Evolutionary conservation across 129 eudicot genomes (phyloP), one percentile per base, ranked within the genome.

Genomic region (Kitagawia praeruptora): DNA sequence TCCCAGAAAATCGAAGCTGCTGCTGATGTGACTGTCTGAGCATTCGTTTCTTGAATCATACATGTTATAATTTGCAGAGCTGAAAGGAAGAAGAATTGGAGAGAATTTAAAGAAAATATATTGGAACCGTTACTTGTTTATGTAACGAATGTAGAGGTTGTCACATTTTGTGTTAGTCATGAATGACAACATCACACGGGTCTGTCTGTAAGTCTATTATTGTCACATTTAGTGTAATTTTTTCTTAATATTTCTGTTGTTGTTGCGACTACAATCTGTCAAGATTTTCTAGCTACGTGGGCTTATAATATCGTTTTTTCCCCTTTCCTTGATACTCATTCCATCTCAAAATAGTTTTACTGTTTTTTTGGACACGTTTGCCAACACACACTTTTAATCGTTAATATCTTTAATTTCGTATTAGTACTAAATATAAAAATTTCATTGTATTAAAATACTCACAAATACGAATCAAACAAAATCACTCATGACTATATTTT

Each of bases 261-360:
- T 74, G 67, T 69, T 74, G 53, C 63, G 69, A 56, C 77, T 63
- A 77, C 16, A 2, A 46, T 77, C 42, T 82, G 92, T 88, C 92
- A 89, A 84, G 81, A 70, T 38, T 70, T 89, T 89, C 92, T 86
- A 89, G 89, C 83, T 88, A 86, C 45, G 81, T 88, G 84, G 67
- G 85, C 61, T n/a, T n/a, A n/a, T n/a, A n/a, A n/a, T n/a, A n/a
- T n/a, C n/a, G n/a, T n/a, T 58, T 4, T 66, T 6, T 76, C 75
- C 78, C 61, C 28, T 11, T 18, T 12, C 10, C 77, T 53, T 77
- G 78, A 74, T 37, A n/a, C n/a, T n/a, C n/a, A n/a, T n/a, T n/a
- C n/a, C n/a, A n/a, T n/a, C n/a, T n/a, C n/a, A n/a, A n/a, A n/a
- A n/a, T n/a, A n/a, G n/a, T n/a, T n/a, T n/a, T n/a, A n/a, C n/a